phyloP scores from a whole-genome alignment of 331 rosid species.

The Malus hybrid region DNA sequence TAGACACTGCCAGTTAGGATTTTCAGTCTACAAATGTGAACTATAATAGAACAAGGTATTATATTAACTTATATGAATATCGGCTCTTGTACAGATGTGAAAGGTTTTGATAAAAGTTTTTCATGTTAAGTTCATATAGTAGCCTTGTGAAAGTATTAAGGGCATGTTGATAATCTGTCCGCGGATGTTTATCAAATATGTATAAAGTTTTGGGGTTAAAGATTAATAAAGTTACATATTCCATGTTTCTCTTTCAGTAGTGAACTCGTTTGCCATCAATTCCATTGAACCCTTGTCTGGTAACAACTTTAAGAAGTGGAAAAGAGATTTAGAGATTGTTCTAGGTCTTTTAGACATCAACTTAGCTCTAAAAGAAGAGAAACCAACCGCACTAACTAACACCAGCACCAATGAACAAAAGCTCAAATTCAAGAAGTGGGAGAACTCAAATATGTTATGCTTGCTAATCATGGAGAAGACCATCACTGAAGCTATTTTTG shows the following conservation, averaged over 20 bases:
- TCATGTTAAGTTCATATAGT: background rate
- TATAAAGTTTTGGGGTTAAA: background rate
- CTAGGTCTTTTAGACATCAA: background rate
- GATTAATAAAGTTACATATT: too few species aligned
- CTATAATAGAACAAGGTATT: too few species aligned
- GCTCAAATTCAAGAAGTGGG: background rate
- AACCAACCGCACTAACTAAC: too few species aligned
- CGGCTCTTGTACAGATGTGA: background rate
- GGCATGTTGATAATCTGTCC: background rate
- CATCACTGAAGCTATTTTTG: background rate
- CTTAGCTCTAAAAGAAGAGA: background rate
- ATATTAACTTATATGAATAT: too few species aligned
- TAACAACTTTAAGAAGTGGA: background rate
- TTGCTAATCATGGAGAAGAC: background rate
- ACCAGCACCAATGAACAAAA: background rate
- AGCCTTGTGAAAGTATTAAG: background rate
- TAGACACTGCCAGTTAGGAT: too few species aligned
- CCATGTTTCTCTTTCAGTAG: background rate
- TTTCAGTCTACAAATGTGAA: too few species aligned
- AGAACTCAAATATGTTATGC: background rate
- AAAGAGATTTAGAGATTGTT: background rate
- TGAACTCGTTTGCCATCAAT: background rate
- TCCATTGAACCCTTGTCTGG: background rate
- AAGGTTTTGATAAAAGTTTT: too few species aligned
- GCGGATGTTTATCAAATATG: background rate